Conservation (phyloP, 2,329 filamentous ascomycete genomes). For the Ceratocystis ficicola region DNA sequence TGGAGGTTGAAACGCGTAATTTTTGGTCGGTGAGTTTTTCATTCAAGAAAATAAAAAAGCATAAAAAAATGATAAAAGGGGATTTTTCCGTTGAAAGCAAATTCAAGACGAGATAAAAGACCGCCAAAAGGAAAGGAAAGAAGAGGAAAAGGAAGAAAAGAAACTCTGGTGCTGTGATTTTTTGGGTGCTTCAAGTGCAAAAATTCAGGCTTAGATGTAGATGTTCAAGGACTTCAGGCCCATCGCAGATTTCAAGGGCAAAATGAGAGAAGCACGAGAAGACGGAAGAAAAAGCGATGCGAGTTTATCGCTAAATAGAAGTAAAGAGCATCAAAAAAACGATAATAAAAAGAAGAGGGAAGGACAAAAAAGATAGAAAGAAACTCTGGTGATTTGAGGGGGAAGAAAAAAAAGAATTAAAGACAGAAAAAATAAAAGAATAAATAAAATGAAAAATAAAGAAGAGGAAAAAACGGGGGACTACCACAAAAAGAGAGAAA, state of each 20-base stretch:
- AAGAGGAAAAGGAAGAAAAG: background rate
- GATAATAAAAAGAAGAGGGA: slow-evolving; percentile 5
- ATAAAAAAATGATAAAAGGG: background rate
- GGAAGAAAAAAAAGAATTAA: background rate
- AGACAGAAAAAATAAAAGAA: slow-evolving; percentile 1
- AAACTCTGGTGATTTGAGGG: slow-evolving; percentile 10
- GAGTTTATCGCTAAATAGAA: background rate
- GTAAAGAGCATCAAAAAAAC: slow-evolving; percentile 1
- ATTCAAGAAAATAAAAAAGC: background rate
- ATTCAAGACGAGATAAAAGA: background rate
- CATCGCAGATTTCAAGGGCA: background rate
- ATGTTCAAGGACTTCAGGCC: slow-evolving; percentile 3
- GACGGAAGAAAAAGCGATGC: background rate
- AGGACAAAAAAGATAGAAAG: background rate
- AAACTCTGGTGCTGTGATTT: background rate
- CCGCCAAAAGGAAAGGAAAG: background rate
- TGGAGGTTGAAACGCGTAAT: background rate
- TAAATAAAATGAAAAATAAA: slow-evolving; percentile 3
- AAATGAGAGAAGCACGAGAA: background rate
- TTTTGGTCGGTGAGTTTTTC: background rate
- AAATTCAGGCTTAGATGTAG: background rate
- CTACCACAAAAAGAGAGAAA: background rate
- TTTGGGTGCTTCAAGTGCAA: background rate
- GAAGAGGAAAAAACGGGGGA: slow-evolving; percentile 7
- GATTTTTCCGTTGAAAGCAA: background rate